Conservation (phyloP, 768 basidiomycete species). For the Kwoniella europaea region DNA sequence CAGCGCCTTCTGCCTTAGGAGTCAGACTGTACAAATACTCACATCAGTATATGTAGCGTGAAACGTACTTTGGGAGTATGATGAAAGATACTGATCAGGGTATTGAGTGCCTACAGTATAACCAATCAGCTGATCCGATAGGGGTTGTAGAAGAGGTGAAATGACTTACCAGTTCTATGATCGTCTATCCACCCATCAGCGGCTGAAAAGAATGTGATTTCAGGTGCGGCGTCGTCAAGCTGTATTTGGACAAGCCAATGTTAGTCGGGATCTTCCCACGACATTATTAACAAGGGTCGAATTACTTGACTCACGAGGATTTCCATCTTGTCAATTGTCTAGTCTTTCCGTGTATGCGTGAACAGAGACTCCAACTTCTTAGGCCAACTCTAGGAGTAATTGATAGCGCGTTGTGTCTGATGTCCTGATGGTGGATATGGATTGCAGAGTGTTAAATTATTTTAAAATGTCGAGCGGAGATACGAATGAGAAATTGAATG, state of each 20-base stretch:
- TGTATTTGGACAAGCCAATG: not conserved
- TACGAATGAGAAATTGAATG: too few species aligned
- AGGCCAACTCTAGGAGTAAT: too few species aligned
- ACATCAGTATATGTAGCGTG: slow-evolving; percentile 15
- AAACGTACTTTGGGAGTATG: slow-evolving; percentile 11
- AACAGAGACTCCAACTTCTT: too few species aligned
- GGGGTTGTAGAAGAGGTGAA: too few species aligned
- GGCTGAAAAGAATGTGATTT: slow-evolving; percentile 8
- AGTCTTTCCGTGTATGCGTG: not conserved
- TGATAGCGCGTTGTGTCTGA: too few species aligned
- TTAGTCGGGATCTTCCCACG: not conserved
- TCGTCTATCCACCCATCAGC: slow-evolving; percentile 12
- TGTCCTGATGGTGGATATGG: too few species aligned
- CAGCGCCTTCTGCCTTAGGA: too few species aligned
- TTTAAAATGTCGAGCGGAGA: too few species aligned
- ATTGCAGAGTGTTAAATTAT: too few species aligned
- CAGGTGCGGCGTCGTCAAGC: slow-evolving; percentile 19
- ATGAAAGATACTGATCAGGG: slow-evolving; percentile 1
- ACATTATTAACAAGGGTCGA: too few species aligned
- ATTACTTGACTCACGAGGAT: too few species aligned
- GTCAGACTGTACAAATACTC: not conserved
- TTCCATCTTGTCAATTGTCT: not conserved
- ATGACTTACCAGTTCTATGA: slow-evolving; percentile 13
- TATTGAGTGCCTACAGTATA: slow-evolving; percentile 5
- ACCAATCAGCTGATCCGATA: too few species aligned